phyloP scores from a whole-genome alignment of 2,329 filamentous ascomycete species.

The Exophiala spinifera region DNA sequence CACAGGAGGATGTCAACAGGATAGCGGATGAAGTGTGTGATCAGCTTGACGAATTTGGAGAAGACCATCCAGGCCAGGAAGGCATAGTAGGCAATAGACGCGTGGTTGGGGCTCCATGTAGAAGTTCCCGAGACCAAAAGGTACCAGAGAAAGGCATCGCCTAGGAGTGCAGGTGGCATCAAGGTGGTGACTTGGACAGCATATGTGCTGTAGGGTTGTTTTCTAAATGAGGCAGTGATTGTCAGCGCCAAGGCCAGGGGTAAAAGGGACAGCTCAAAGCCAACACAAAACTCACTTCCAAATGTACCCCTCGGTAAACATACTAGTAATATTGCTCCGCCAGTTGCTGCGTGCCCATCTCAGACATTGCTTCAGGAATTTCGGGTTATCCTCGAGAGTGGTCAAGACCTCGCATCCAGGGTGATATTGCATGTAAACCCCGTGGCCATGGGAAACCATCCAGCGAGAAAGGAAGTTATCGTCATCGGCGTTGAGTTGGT shows the following conservation, averaged over 20 bases:
- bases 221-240: constrained; percentile 50
- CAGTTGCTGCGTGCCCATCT: constrained; percentile 97
- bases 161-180: constrained; percentile 77
- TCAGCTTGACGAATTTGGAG: constrained; percentile 86
- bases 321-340: constrained; percentile 91
- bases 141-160: constrained; percentile 70
- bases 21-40: constrained; percentile 81
- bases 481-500: constrained; percentile 91
- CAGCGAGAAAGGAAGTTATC: constrained; percentile 98
- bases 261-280: constrained; percentile 19
- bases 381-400: constrained; percentile 81
- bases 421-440: constrained; percentile 94
- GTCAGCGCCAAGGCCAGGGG: constrained; percentile 18
- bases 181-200: constrained; percentile 90
- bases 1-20: constrained; percentile 76
- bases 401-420: constrained; percentile 88
- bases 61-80: constrained; percentile 76
- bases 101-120: constrained; percentile 55
- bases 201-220: constrained; percentile 90
- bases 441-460: constrained; percentile 88
- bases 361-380: constrained; percentile 89
- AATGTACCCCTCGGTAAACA: constrained; percentile 78
- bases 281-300: constrained; percentile 67
- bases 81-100: constrained; percentile 56
- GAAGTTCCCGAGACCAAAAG: constrained; percentile 67